Base-by-base conservation (phyloP, 2,329 filamentous ascomycete genomes). In the Phaeophleospora eucalypticola region DNA sequence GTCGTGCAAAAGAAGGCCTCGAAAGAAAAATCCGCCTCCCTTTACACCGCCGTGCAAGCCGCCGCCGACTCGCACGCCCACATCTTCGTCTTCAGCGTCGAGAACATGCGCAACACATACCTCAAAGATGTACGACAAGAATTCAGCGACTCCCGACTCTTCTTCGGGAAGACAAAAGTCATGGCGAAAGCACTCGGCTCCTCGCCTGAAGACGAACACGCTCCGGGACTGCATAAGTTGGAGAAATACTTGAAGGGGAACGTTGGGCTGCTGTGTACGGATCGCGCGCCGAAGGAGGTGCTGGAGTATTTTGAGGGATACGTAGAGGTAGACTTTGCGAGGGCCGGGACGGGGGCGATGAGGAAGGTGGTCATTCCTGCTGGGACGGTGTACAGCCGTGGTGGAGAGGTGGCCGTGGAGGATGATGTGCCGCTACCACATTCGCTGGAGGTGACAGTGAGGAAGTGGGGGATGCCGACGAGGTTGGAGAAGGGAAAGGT, bases 141-240 rank as follows among this genome's bases (percentile, higher is more conserved):
- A 62, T 83, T 96, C 60, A 77, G 78, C 42, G 89, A 96, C 73
- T 86, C 86, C 75, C 82, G 90, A 61, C 76, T 98, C 68, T 97
- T 97, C 82, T 97, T 96, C 72, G 93, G 91, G 73, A 98, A 97
- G 77, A 97, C 91, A 50, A 97, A 97, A 74, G 90, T 98, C 69
- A 97, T 97, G 89, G 84, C 87, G 61, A 91, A 93, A 72, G 90
- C 93, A 47, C 85, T 98, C 19, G 93, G 93, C 65, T 80, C 80
- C 56, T 83, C 77, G 44, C 78, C 83, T 58, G 61, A 63, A 33
- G 86, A 88, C 62, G 88, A 90, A 71, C 80, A 87, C 70, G 86
- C 88, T 58, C 81, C 87, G 36, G 87, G 88, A 65, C 81, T 93
- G 62, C 77, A 87, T 66, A 71, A 74, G 53, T 81, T 96, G 48